Evolutionary conservation across 2,329 filamentous ascomycete species (phyloP), one percentile per base, ranked within the genome.

Genomic region (Colletotrichum musae): DNA sequence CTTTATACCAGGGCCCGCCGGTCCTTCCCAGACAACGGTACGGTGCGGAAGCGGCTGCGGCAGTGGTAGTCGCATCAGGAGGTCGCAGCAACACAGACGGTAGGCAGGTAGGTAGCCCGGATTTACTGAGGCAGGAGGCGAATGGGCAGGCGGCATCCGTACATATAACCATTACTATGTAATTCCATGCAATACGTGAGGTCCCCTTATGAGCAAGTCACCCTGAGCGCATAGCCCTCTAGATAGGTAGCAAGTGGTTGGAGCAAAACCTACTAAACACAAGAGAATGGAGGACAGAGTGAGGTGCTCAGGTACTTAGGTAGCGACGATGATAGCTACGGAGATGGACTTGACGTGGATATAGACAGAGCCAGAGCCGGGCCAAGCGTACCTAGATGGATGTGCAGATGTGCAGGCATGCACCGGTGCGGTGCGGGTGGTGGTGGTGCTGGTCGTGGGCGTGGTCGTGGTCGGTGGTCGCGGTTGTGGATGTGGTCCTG

Each of bases 21-120:
- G 51, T 18, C 51, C 41, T 24, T 64, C 48, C 47, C 47, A 24
- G n/a, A 50, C 28, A 9, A 32, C 53, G 47, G 53, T 58, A 39
- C 24, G 51, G 51, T 63, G 53, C 53, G 60, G 53, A 39, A 58
- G 45, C 63, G 41, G 65, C 12, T 43, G 52, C 28, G 50, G 60
- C 12, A 51, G 52, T 18, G 15, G 45, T 45, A 52, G 50, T 18
- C 26, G 48, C 24, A 62, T 36, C 32, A 36, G 32, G 32, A 36
- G 41, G 41, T 43, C 41, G 43, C n/a, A 45, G 56, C 56, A 47
- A 41, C 41, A 47, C 32, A 52, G 48, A 21, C 21, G 21, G 21
- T 24, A 24, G 21, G 39, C 26, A 24, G 21, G 21, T 24, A 24
- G 41, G 43, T 39, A 58, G 51, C 50, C 63, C 57, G 16, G 63